Conservation (phyloP, 2,329 filamentous ascomycete species). For the Penicillium palitans region DNA sequence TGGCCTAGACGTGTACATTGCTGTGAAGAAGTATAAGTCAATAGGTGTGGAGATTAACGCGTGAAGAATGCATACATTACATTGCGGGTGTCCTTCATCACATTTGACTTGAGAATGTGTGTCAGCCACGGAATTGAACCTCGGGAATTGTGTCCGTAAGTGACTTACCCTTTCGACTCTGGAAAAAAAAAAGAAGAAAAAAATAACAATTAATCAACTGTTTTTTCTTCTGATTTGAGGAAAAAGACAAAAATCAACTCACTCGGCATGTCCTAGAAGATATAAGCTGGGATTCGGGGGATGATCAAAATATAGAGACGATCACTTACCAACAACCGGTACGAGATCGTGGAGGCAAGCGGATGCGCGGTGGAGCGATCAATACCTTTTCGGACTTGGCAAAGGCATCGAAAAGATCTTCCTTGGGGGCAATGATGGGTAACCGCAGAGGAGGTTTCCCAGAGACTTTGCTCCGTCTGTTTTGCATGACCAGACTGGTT, state of each 20-base stretch:
- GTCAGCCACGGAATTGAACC: slow-evolving; percentile 15
- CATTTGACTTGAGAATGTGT: slow-evolving; percentile 51
- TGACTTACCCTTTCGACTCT: slow-evolving; percentile 44
- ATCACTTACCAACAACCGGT: slow-evolving; percentile 54
- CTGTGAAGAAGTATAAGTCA: slow-evolving; percentile 28
- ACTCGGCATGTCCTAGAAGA: slow-evolving; percentile 45
- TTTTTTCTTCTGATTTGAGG: neutral
- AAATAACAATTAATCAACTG: slow-evolving; percentile 15
- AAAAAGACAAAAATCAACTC: slow-evolving; percentile 23
- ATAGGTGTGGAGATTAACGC: neutral
- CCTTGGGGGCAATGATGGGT: slow-evolving; percentile 49
- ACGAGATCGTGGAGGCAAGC: slow-evolving; percentile 55
- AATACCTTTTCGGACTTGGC: slow-evolving; percentile 34
- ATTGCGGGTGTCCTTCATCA: slow-evolving; percentile 56
- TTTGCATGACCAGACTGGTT: slow-evolving; percentile 39
- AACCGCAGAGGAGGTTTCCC: slow-evolving; percentile 42
- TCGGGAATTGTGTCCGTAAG: too few species aligned
- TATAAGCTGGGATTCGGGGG: slow-evolving; percentile 13
- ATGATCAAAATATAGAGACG: slow-evolving; percentile 3
- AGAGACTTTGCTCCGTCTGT: slow-evolving; percentile 38
- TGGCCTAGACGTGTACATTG: slow-evolving; percentile 59
- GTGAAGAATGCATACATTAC: slow-evolving; percentile 47
- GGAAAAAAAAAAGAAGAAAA: neutral
- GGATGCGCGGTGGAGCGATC: slow-evolving; percentile 43
- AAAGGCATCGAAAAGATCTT: slow-evolving; percentile 31